These are phyloP conservation scores for Vanderwaltozyma verrucispora DNA, from an alignment of 805 yeast species.

Conservation along the genomic window DNA sequence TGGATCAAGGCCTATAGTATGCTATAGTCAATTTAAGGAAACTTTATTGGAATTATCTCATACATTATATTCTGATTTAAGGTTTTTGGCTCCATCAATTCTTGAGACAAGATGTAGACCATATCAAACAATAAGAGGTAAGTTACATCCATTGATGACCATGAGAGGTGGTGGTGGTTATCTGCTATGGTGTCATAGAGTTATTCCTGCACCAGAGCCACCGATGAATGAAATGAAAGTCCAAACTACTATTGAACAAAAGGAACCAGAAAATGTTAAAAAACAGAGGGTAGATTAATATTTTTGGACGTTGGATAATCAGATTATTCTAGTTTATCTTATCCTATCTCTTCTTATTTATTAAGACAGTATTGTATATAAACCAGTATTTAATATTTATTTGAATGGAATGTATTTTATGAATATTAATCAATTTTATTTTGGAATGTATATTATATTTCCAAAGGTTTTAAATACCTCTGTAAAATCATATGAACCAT, in stretches of 20 bases:
- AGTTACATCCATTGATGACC: slow-evolving; percentile 92
- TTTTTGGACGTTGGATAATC: no score
- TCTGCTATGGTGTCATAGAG: slow-evolving; percentile 66
- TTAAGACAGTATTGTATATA: no score
- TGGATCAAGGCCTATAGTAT: slow-evolving; percentile 81
- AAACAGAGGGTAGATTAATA: slow-evolving; percentile 1
- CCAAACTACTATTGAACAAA: no score
- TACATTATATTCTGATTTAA: slow-evolving; percentile 54
- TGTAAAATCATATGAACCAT: background rate
- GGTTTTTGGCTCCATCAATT: slow-evolving; percentile 74
- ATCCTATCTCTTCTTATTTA: no score
- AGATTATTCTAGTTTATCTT: no score
- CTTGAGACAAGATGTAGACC: slow-evolving; percentile 74
- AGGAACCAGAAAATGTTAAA: slow-evolving; percentile 8
- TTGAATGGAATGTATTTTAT: no score
- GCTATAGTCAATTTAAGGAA: slow-evolving; percentile 78
- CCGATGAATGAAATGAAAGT: background rate
- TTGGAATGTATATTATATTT: slow-evolving; percentile 1
- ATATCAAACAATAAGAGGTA: slow-evolving; percentile 88
- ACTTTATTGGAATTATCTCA: slow-evolving; percentile 56
- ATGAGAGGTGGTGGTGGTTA: slow-evolving; percentile 90
- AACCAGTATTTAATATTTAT: no score
- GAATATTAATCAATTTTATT: no score
- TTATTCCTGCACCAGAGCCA: slow-evolving; percentile 42
- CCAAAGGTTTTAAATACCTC: slow-evolving; percentile 7